A percentile compares a stretch with the other conserved stretches of the same genome.
These are phyloP conservation scores for Zychaea mexicana DNA, from an alignment of 371 early-diverging fungal genomes.

Conservation along the genomic window DNA sequence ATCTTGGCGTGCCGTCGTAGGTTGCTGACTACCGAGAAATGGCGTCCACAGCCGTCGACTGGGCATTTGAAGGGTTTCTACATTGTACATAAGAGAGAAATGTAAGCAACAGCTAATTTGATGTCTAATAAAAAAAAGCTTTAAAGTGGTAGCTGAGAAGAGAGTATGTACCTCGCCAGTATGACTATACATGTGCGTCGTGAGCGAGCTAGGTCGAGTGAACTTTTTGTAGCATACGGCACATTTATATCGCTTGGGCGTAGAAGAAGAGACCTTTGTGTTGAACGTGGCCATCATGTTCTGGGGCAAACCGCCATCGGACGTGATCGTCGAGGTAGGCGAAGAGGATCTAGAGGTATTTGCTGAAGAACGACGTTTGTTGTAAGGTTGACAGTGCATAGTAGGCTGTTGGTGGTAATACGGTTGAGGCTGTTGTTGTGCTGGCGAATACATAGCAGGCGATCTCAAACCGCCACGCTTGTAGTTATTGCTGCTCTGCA, in stretches of 20 bases:
- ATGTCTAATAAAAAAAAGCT: too few species aligned
- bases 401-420: conserved; percentile 6
- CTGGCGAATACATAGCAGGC: conserved; percentile 12
- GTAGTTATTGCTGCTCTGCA: background rate
- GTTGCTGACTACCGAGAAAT: conserved; percentile 45
- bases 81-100: too few species aligned
- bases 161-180: conserved; percentile 62
- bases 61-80: conserved; percentile 48
- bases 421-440: background rate
- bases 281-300: conserved; percentile 23
- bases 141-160: too few species aligned
- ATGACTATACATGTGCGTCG: conserved; percentile 67
- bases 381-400: conserved; percentile 14
- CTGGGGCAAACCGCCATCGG: conserved; percentile 8
- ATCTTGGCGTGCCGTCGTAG: conserved; percentile 47
- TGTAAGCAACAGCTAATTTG: too few species aligned
- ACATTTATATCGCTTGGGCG: conserved; percentile 42
- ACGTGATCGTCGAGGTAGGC: conserved; percentile 9
- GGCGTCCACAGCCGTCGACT: conserved; percentile 40
- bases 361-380: conserved; percentile 18
- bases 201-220: conserved; percentile 61
- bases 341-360: conserved; percentile 19
- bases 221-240: conserved; percentile 59
- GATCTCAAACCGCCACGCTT: conserved; percentile 20
- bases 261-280: conserved; percentile 17